A percentile compares a stretch with the other conserved stretches of the same genome.
Evolutionary conservation across 108 stramenopile species (phyloP).

Genomic region (Cyclotella choctawhatcheeana): DNA sequence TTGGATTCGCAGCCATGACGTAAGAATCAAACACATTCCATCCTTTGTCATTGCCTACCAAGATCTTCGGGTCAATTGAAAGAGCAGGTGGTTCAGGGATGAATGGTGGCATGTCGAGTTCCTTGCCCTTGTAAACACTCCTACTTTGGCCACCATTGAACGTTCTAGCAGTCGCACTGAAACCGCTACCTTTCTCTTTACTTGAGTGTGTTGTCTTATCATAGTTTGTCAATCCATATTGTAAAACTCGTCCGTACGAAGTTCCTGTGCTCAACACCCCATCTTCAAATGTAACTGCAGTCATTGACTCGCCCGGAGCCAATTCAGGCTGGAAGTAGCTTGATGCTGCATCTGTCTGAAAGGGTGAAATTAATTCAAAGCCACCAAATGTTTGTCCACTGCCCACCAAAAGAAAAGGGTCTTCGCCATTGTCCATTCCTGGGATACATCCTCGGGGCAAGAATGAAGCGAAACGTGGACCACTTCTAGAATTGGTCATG

Average conservation of each 20-base stretch:
- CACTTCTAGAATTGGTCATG: conserved; percentile 57
- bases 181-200: not conserved
- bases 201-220: conserved; percentile 30
- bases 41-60: conserved; percentile 18
- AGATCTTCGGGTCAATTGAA: conserved; percentile 68
- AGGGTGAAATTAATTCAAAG: conserved; percentile 77
- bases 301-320: conserved; percentile 69
- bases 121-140: conserved; percentile 31
- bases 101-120: conserved; percentile 63
- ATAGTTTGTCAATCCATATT: conserved; percentile 61
- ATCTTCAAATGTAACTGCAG: conserved; percentile 53
- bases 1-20: conserved; percentile 54
- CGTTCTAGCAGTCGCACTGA: conserved; percentile 9
- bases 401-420: conserved; percentile 55
- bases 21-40: conserved; percentile 64
- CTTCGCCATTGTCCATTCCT: not conserved
- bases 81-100: conserved; percentile 54
- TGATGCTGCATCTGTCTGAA: conserved; percentile 48
- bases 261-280: conserved; percentile 67
- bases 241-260: conserved; percentile 61
- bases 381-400: conserved; percentile 79
- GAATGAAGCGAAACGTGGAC: conserved; percentile 70
- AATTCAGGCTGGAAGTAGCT: conserved; percentile 62
- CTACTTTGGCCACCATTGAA: not conserved
- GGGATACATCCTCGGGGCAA: conserved; percentile 51